Evolutionary conservation across 768 basidiomycete genomes (phyloP), one percentile per base, ranked within the genome.

Genomic region (Coprinopsis sp.): DNA sequence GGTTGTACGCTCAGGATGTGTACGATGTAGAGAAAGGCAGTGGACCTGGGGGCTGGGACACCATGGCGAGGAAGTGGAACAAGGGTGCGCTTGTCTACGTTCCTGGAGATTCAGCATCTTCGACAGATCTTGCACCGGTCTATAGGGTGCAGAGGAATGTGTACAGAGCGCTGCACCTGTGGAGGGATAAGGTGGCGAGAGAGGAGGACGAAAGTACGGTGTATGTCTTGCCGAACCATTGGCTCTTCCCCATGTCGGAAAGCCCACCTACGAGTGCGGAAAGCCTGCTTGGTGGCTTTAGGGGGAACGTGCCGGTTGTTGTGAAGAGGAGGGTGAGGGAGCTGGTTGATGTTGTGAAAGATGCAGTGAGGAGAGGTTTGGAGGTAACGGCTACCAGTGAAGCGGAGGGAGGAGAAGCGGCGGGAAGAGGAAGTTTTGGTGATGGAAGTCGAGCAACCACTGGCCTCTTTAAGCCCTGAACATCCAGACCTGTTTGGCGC

Each of bases 201-300:
- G 79, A 84, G 46, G 87, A 91, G 55, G 94, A 97, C 60, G 93
- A 96, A 64, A 89, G 88, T 58, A 76, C 78, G 7, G 69, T 84
- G 84, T 92, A 60, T 36, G 78, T 91, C 14, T 67, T 91, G 10
- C 74, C 82, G 29, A 90, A 90, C 54, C 87, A 89, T 52, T 71
- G 76, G 55, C 60, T 91, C 21, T 87, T 92, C 59, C 71, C 73
- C 47, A 64, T 91, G 16, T 83, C 80, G n/a, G 87, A 91, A 56
- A 72, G 72, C 21, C 74, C 77, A 6, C 89, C 91, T 11, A 70
- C 71, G 21, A 80, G 88, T 56, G 74, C 84, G 67, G 73, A 78
- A 3, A 72, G 73, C 3, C 62, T 91, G 33, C 65, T 88, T 39
- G 67, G 72, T n/a, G 55, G 76, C 22, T 83, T 90, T 56, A 38